phyloP scores from a whole-genome alignment of 352 stramenopile genomes.

The Globisporangium nagaii region DNA sequence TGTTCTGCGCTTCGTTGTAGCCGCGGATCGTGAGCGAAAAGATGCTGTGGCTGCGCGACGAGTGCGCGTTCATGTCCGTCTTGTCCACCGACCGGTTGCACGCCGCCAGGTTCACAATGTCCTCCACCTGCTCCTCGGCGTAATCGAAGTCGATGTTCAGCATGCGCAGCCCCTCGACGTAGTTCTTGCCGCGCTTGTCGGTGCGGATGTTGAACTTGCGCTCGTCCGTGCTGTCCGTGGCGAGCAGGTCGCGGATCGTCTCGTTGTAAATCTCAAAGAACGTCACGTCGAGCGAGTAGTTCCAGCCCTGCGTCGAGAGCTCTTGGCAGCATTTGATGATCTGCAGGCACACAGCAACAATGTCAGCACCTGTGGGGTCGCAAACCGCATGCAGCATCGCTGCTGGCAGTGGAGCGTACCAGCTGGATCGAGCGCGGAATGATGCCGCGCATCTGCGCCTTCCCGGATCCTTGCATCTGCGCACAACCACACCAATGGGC shows the following conservation, averaged over 20 bases:
- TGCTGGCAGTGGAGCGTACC: constrained; percentile 8
- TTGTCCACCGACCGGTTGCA: constrained; percentile 94
- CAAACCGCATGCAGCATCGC: neutral
- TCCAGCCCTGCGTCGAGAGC: constrained; percentile 87
- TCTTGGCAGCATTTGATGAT: constrained; percentile 78
- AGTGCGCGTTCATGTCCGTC: constrained; percentile 99
- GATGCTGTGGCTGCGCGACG: constrained; percentile 96
- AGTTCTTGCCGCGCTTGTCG: constrained; percentile 75
- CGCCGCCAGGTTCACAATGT: constrained; percentile 86
- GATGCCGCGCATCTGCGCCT: constrained; percentile 95
- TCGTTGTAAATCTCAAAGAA: constrained; percentile 99
- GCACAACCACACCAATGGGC: neutral
- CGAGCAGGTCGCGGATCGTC: constrained; percentile 96
- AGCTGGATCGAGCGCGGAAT: constrained; percentile 96
- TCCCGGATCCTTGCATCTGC: constrained; percentile 97
- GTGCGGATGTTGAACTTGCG: constrained; percentile 82
- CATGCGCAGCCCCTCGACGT: constrained; percentile 86
- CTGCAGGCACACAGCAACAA: constrained; percentile 11
- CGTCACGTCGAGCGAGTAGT: constrained; percentile 95
- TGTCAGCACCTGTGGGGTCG: neutral
- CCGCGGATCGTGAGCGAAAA: constrained; percentile 94
- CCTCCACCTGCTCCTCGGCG: constrained; percentile 84
- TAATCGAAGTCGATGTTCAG: constrained; percentile 67
- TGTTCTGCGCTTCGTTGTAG: constrained; percentile 85
- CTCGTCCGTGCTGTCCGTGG: constrained; percentile 32